phyloP scores from a whole-genome alignment of 176 grass and related monocot genomes.

The Aegilops tauschii region DNA sequence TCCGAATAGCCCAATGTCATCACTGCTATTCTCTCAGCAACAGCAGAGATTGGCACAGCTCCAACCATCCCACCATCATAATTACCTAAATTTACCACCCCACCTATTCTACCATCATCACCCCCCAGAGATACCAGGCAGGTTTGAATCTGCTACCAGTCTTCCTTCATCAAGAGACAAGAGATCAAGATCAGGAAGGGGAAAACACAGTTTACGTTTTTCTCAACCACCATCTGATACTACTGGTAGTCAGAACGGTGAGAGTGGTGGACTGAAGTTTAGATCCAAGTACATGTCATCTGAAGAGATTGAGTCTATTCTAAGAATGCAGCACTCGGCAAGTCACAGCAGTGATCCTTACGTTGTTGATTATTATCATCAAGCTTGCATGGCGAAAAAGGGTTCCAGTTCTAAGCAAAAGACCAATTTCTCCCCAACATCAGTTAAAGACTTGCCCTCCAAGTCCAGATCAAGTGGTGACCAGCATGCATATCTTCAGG shows the following conservation, averaged over 20 bases:
- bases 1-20: conserved; percentile 63
- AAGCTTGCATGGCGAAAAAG: conserved; percentile 93
- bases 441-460: conserved; percentile 79
- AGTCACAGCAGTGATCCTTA: conserved; percentile 96
- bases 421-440: conserved; percentile 58
- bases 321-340: conserved; percentile 91
- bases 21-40: conserved; percentile 61
- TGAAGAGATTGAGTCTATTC: conserved; percentile 95
- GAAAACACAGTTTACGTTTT: conserved; percentile 67
- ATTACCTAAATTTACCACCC: conserved; percentile 48
- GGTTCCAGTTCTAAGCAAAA: conserved; percentile 57
- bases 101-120: conserved; percentile 55
- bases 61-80: conserved; percentile 58
- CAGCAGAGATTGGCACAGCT: conserved; percentile 74
- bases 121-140: conserved; percentile 41
- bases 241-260: conserved; percentile 62
- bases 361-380: conserved; percentile 94
- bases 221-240: conserved; percentile 62
- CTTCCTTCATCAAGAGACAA: conserved; percentile 60
- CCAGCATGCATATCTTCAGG: conserved; percentile 81
- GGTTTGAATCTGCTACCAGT: conserved; percentile 51
- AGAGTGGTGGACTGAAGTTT: conserved; percentile 60
- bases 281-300: conserved; percentile 96
- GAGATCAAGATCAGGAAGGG: conserved; percentile 67
- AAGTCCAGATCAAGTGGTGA: conserved; percentile 72